Conservation (phyloP, 169 alveolate species). For the Plasmodium ovale region DNA sequence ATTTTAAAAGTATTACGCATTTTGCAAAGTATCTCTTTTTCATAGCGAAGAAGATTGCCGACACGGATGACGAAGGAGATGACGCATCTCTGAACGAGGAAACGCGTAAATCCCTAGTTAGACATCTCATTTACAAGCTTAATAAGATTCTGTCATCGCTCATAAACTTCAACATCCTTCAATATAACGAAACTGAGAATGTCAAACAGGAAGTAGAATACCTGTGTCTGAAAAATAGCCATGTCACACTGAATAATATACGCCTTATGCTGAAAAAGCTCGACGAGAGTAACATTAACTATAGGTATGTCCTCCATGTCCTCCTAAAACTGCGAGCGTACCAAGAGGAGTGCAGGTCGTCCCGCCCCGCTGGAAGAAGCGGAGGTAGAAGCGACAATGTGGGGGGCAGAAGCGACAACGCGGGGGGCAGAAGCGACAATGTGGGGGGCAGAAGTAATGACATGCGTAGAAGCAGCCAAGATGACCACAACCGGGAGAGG, state of each 20-base stretch:
- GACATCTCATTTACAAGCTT: conserved; percentile 46
- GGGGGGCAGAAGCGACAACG: background rate
- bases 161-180: conserved; percentile 38
- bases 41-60: conserved; percentile 67
- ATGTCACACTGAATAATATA: conserved; percentile 35
- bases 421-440: background rate
- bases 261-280: conserved; percentile 41
- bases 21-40: conserved; percentile 68
- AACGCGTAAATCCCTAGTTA: conserved; percentile 26
- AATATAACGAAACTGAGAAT: conserved; percentile 51
- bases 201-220: conserved; percentile 58
- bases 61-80: background rate
- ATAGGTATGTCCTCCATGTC: conserved; percentile 39
- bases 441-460: background rate
- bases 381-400: background rate
- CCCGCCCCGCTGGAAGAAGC: background rate
- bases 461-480: background rate
- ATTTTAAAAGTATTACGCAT: conserved; percentile 49
- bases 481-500: background rate
- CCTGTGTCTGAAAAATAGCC: conserved; percentile 43
- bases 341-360: too few relatives aligned
- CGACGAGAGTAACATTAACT: conserved; percentile 46
- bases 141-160: conserved; percentile 50
- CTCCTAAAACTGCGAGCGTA: conserved; percentile 19
- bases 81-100: conserved; percentile 11